Evolutionary conservation across 2,329 filamentous ascomycete genomes (phyloP).

Genomic region (Lasiodiplodia sp.): DNA sequence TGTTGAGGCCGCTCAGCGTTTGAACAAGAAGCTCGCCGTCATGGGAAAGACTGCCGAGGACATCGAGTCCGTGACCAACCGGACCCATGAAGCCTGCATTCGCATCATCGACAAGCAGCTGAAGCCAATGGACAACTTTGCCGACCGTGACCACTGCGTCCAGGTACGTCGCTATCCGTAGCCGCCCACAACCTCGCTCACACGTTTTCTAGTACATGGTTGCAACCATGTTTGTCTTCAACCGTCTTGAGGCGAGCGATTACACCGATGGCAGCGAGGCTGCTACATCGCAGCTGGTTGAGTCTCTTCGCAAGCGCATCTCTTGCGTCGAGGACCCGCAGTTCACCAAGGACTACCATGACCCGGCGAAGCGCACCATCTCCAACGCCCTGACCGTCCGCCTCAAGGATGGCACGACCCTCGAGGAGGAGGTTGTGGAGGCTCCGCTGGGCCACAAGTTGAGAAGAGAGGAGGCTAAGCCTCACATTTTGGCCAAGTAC

Average conservation of each 20-base stretch:
- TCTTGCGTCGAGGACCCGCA: slow-evolving; percentile 94
- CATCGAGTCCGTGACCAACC: slow-evolving; percentile 88
- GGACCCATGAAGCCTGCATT: slow-evolving; percentile 97
- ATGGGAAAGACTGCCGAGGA: slow-evolving; percentile 91
- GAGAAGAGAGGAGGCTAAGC: slow-evolving; percentile 95
- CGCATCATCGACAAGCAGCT: slow-evolving; percentile 99
- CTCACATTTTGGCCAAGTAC: slow-evolving; percentile 94
- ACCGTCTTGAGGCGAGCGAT: slow-evolving; percentile 90
- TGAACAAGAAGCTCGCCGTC: slow-evolving; percentile 81
- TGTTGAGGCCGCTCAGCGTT: slow-evolving; percentile 89
- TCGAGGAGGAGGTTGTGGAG: slow-evolving; percentile 91
- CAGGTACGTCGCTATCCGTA: slow-evolving; percentile 61
- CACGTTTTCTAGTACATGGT: slow-evolving; percentile 78
- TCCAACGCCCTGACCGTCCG: slow-evolving; percentile 95
- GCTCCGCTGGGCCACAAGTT: slow-evolving; percentile 92
- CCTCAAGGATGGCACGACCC: slow-evolving; percentile 89
- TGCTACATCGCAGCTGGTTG: slow-evolving; percentile 86
- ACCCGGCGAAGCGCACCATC: slow-evolving; percentile 92
- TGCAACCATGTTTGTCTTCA: slow-evolving; percentile 92
- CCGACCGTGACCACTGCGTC: slow-evolving; percentile 98
- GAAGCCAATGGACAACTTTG: slow-evolving; percentile 99
- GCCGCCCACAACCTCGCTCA: slow-evolving; percentile 35
- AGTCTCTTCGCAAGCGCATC: slow-evolving; percentile 92
- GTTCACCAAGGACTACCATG: slow-evolving; percentile 95
- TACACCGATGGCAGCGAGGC: slow-evolving; percentile 94